Conservation (phyloP, 768 basidiomycete species). For the Agaricus sinodeliciosus region DNA sequence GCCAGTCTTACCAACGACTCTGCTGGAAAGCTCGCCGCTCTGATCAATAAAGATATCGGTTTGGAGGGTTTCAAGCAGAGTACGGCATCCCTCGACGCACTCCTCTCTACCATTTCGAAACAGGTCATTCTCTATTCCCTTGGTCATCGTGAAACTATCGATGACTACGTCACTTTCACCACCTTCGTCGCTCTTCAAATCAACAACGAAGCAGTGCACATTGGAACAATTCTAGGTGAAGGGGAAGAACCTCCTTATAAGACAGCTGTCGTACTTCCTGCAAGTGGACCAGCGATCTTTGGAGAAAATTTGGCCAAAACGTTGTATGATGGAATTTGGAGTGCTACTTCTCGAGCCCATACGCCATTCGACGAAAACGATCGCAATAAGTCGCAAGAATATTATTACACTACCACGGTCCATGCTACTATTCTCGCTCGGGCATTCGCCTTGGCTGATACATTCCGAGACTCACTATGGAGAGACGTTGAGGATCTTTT, state of each 20-base stretch:
- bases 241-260: not conserved
- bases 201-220: not conserved
- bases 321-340: constrained; percentile 7
- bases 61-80: not conserved
- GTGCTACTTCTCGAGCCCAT: constrained; percentile 7
- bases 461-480: constrained; percentile 11
- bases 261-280: constrained; percentile 6
- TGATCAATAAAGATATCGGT: constrained; percentile 2
- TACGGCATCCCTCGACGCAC: not conserved
- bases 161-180: constrained; percentile 8
- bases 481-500: constrained; percentile 13
- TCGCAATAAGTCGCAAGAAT: constrained; percentile 5
- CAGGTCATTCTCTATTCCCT: constrained; percentile 8
- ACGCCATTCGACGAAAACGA: constrained; percentile 6
- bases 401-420: constrained; percentile 7
- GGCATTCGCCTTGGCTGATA: constrained; percentile 7
- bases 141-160: constrained; percentile 8
- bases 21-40: constrained; percentile 3
- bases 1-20: constrained; percentile 2
- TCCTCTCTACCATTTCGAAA: constrained; percentile 8
- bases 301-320: constrained; percentile 9
- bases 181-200: constrained; percentile 5
- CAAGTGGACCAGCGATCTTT: constrained; percentile 10
- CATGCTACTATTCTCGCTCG: constrained; percentile 12
- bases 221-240: constrained; percentile 1